Percentiles rank a stretch among this genome's conserved stretches.
Evolutionary conservation across 73 alveolate genomes (phyloP).

Genomic region (Halteria grandinella): DNA sequence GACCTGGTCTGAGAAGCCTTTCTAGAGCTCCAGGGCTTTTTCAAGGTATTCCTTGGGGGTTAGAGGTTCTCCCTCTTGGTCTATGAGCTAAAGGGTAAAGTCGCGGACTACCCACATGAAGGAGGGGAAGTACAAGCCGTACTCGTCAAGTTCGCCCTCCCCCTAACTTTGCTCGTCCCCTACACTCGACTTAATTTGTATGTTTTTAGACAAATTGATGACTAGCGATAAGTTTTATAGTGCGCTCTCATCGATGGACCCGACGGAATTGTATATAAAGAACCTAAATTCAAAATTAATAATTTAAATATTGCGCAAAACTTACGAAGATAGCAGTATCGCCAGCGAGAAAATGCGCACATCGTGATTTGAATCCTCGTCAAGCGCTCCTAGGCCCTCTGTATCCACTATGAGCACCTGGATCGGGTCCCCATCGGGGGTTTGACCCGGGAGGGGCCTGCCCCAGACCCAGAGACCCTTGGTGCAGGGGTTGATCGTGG

Average conservation of each 20-base stretch:
- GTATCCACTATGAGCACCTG: constrained; percentile 83
- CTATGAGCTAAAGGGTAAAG: constrained; percentile 89
- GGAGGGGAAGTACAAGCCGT: constrained; percentile 91
- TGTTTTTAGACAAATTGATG: constrained; percentile 89
- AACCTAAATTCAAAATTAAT: no score
- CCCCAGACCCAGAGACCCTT: constrained; percentile 99
- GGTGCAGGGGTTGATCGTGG: constrained; percentile 89
- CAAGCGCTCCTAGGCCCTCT: constrained; percentile 93
- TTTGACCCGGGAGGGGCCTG: constrained; percentile 84
- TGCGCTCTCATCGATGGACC: constrained; percentile 97
- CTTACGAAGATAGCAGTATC: constrained; percentile 84
- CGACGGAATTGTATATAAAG: constrained; percentile 95
- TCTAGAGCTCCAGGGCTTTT: constrained; percentile 78
- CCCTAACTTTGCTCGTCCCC: constrained; percentile 12
- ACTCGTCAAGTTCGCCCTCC: constrained; percentile 57
- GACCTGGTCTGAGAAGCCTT: constrained; percentile 74
- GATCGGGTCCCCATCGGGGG: constrained; percentile 69
- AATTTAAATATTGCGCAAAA: no score
- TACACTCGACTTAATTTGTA: constrained; percentile 81
- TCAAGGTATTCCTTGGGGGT: constrained; percentile 81
- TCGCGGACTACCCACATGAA: constrained; percentile 99
- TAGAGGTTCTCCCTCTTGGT: constrained; percentile 71
- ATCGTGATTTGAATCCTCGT: constrained; percentile 92
- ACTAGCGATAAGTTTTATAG: constrained; percentile 85
- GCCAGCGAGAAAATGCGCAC: constrained; percentile 92